Evolutionary conservation across 345 rosid species (phyloP), one percentile per base, ranked within the genome.

Genomic region (Citrus medica): DNA sequence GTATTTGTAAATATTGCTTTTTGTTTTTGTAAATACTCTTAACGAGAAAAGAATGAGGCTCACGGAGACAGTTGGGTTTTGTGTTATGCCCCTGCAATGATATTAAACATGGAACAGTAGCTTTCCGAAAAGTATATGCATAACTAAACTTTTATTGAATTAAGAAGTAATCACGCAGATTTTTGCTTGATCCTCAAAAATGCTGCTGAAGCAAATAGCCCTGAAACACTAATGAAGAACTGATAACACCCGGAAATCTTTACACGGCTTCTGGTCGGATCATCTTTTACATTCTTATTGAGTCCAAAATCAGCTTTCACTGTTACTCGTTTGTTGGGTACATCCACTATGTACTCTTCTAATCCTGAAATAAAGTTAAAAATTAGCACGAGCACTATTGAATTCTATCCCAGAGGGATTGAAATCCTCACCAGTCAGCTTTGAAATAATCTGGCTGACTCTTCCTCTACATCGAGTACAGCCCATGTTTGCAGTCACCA

Each of bases 401-500:
- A 46, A 46, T 46, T 46, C 51, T 1, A 0, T 53, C 1, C 1
- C 22, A 5, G 56, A 51, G 30, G 67, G 67, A 16, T 64, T 32
- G 61, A 22, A 42, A 16, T 76, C 22, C 83, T 9, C 63, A 87
- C 94, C 91, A 1, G 79, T 59, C 77, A 89, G 79, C 78, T 83
- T 87, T 7, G 91, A 82, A 30, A 80, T 48, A 60, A 86, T 3
- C 27, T 53, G 72, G 9, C 84, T 67, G 75, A 86, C 89, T 69
- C 83, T 80, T 55, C 46, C 60, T 48, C 73, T 82, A 24, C 94
- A 89, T 27, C 58, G 38, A 66, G 72, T 76, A 48, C 92, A 90
- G 22, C 89, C 84, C 86, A 83, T 60, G 82, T 85, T 85, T 76
- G 87, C 91, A 12, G 79, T 77, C 84, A 90, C 73, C 73, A 84